These are phyloP conservation scores for Odontarrhena argentea DNA, from an alignment of 345 rosid genomes.

Conservation along the genomic window DNA sequence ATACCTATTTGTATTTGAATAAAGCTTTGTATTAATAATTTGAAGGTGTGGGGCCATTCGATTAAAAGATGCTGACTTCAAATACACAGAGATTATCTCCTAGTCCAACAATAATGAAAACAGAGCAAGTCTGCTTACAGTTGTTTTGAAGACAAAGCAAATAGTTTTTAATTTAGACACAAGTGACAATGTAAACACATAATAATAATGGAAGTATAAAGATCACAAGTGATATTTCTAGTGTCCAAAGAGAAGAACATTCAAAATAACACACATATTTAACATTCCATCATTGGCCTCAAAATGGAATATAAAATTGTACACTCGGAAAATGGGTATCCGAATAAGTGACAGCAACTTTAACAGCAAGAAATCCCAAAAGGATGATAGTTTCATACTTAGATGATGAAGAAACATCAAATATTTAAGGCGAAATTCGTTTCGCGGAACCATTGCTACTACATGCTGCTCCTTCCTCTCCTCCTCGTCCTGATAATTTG, in stretches of 20 bases:
- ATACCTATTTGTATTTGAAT: too few relatives aligned
- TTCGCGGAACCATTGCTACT: slow-evolving; percentile 31
- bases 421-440: slow-evolving; percentile 17
- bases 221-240: background rate
- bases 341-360: slow-evolving; percentile 18
- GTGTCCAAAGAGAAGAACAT: slow-evolving; percentile 2
- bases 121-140: too few relatives aligned
- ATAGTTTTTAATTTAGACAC: background rate
- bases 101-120: too few relatives aligned
- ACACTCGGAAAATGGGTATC: slow-evolving; percentile 25
- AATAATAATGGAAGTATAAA: background rate
- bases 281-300: slow-evolving; percentile 28
- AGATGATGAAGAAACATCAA: slow-evolving; percentile 13
- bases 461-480: background rate
- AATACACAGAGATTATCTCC: too few relatives aligned
- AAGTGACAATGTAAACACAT: background rate
- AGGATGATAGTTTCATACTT: slow-evolving; percentile 19
- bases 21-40: too few relatives aligned
- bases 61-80: too few relatives aligned
- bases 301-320: slow-evolving; percentile 18
- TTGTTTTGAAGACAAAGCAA: background rate
- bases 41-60: too few relatives aligned
- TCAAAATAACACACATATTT: slow-evolving; percentile 1
- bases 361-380: slow-evolving; percentile 23
- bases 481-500: slow-evolving; percentile 18